phyloP scores from a whole-genome alignment of 1,139 yeast species.

The Suzukiozyma palmioleophila region DNA sequence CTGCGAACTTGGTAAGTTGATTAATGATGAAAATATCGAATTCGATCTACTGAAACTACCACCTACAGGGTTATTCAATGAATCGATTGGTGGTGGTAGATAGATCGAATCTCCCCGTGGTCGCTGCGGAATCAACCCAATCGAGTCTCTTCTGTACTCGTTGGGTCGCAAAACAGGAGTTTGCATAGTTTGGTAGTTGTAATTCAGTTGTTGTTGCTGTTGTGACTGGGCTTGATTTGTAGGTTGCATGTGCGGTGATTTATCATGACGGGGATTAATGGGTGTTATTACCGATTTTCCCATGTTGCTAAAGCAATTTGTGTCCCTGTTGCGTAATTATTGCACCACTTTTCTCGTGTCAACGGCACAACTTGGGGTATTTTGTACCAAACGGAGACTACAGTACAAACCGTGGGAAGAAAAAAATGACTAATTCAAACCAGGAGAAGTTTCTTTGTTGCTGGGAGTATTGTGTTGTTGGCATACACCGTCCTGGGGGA shows the following conservation, averaged over 20 bases:
- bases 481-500: too few relatives aligned
- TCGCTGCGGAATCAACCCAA: conserved; percentile 9
- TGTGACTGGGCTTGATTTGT: conserved; percentile 6
- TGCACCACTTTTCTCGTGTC: too few relatives aligned
- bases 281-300: neutral
- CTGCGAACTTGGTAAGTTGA: conserved; percentile 36
- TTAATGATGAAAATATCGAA: conserved; percentile 38
- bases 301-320: neutral
- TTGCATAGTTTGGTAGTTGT: conserved; percentile 6
- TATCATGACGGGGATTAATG: neutral
- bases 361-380: too few relatives aligned
- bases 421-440: too few relatives aligned
- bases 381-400: too few relatives aligned
- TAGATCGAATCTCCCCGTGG: conserved; percentile 30
- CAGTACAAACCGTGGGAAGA: too few relatives aligned
- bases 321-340: too few relatives aligned
- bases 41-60: conserved; percentile 24
- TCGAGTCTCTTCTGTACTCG: neutral
- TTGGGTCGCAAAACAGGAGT: conserved; percentile 1
- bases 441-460: too few relatives aligned
- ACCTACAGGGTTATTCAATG: conserved; percentile 7
- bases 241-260: conserved; percentile 2
- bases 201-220: conserved; percentile 7
- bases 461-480: too few relatives aligned
- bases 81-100: conserved; percentile 25